phyloP scores from a whole-genome alignment of 83 land plant genomes.

The Isoetes engelmannii region DNA sequence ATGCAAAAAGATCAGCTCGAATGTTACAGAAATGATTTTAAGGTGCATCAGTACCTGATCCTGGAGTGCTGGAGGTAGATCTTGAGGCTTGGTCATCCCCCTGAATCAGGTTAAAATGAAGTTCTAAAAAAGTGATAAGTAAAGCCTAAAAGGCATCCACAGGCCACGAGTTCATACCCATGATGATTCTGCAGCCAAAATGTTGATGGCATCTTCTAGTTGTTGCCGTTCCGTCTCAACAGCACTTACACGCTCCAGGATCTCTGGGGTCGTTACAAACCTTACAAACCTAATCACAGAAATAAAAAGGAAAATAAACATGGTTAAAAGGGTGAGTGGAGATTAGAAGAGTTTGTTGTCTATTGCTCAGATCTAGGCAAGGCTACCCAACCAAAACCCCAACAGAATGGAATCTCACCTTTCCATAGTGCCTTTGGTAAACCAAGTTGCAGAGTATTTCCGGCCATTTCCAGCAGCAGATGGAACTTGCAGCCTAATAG shows the following conservation, averaged over 20 bases:
- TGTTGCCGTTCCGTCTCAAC: constrained; percentile 80
- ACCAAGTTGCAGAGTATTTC: constrained; percentile 47
- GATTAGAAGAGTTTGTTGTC: too few species aligned
- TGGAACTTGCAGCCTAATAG: constrained; percentile 54
- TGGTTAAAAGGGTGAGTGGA: too few species aligned
- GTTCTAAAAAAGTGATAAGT: not conserved
- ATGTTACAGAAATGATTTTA: not conserved
- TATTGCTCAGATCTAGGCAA: too few species aligned
- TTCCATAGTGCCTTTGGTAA: constrained; percentile 72
- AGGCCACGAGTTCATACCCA: constrained; percentile 17
- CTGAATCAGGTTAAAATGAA: constrained; percentile 3
- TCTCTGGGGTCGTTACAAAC: constrained; percentile 91
- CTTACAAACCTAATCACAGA: constrained; percentile 64
- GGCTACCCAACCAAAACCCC: too few species aligned
- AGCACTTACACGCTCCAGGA: constrained; percentile 72
- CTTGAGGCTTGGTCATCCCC: constrained; percentile 13
- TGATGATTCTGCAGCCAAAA: constrained; percentile 34
- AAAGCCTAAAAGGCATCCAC: constrained; percentile 22
- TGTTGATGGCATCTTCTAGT: constrained; percentile 63
- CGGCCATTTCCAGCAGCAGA: constrained; percentile 19
- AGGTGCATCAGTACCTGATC: not conserved
- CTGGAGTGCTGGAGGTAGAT: constrained; percentile 12
- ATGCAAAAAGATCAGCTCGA: not conserved
- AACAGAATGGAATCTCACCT: constrained; percentile 31
- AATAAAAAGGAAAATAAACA: too few species aligned